phyloP scores from a whole-genome alignment of 768 basidiomycete genomes.

The Termitomyces sp. region DNA sequence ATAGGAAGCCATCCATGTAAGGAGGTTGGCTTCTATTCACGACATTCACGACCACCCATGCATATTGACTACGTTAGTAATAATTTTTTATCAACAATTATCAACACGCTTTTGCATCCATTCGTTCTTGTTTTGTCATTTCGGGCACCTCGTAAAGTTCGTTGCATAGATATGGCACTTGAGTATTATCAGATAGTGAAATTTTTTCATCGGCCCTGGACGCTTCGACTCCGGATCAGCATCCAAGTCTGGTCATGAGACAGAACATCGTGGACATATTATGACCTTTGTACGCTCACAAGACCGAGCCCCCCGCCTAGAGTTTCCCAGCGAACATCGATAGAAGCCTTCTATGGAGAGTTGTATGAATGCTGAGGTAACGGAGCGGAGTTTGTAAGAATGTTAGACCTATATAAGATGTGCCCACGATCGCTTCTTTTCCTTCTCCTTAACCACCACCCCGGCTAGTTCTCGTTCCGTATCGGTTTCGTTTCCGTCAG shows the following conservation, averaged over 20 bases:
- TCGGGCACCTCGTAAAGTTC: slow-evolving; percentile 1
- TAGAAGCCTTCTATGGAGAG: slow-evolving; percentile 9
- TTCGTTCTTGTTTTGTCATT: background rate
- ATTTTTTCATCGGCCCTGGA: background rate
- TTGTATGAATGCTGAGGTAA: slow-evolving; percentile 17
- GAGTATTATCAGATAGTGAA: background rate
- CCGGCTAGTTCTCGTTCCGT: slow-evolving; percentile 39
- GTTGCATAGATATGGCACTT: slow-evolving; percentile 1
- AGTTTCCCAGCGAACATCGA: background rate
- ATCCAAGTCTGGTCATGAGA: slow-evolving; percentile 4
- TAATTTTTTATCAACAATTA: slow-evolving; percentile 9
- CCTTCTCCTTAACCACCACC: slow-evolving; percentile 49
- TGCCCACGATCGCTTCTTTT: slow-evolving; percentile 25
- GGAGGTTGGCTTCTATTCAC: slow-evolving; percentile 19
- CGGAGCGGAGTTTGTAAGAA: slow-evolving; percentile 48
- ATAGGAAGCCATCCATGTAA: slow-evolving; percentile 36
- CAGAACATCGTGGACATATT: background rate
- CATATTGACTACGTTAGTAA: slow-evolving; percentile 15
- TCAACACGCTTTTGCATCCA: background rate
- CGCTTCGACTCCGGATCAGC: background rate
- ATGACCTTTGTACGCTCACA: slow-evolving; percentile 4
- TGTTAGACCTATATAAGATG: slow-evolving; percentile 38
- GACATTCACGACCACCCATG: slow-evolving; percentile 20
- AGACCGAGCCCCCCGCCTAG: slow-evolving; percentile 5
- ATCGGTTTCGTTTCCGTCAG: slow-evolving; percentile 52